Percentiles rank a stretch among this genome's conserved stretches.
These are phyloP conservation scores for Coemansia sp. DNA, from an alignment of 192 early-diverging fungal species.

Conservation along the genomic window DNA sequence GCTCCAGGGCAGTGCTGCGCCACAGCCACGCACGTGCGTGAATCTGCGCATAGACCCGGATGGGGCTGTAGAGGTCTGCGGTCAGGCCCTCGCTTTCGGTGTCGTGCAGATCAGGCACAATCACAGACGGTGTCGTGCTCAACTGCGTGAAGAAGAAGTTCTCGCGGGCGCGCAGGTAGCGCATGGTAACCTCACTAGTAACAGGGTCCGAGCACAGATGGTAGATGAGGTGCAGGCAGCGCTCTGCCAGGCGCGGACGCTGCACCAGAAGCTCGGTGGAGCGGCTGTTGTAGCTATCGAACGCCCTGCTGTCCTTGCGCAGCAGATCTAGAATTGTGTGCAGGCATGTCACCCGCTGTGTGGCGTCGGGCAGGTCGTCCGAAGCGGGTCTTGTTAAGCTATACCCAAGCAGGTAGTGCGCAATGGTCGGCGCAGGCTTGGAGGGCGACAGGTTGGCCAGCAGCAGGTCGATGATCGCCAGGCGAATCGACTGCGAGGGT, in stretches of 20 bases:
- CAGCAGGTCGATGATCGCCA: slow-evolving; percentile 83
- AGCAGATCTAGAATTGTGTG: slow-evolving; percentile 63
- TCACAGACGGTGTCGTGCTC: slow-evolving; percentile 18
- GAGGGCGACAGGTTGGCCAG: slow-evolving; percentile 63
- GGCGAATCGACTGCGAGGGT: slow-evolving; percentile 59
- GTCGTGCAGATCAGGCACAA: slow-evolving; percentile 23
- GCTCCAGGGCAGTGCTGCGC: slow-evolving; percentile 80
- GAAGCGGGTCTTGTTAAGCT: slow-evolving; percentile 48
- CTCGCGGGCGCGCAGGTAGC: slow-evolving; percentile 74
- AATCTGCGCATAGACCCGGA: slow-evolving; percentile 54
- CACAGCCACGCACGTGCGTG: slow-evolving; percentile 90
- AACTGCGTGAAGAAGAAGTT: slow-evolving; percentile 74
- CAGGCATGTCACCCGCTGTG: slow-evolving; percentile 54
- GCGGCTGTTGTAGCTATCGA: slow-evolving; percentile 13
- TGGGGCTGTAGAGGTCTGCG: slow-evolving; percentile 14
- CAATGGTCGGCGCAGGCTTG: slow-evolving; percentile 65
- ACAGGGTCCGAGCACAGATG: slow-evolving; percentile 67
- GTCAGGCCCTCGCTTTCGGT: slow-evolving; percentile 2
- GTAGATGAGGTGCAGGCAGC: slow-evolving; percentile 86
- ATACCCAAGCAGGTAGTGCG: slow-evolving; percentile 91
- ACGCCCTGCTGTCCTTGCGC: slow-evolving; percentile 44
- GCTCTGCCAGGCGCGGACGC: slow-evolving; percentile 80
- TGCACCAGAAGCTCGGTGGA: slow-evolving; percentile 52
- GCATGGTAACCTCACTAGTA: slow-evolving; percentile 67
- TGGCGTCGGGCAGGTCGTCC: slow-evolving; percentile 38